Evolutionary conservation across 1,139 yeast genomes (phyloP), one percentile per base, ranked within the genome.

Genomic region (Saccharomyces hybrid): DNA sequence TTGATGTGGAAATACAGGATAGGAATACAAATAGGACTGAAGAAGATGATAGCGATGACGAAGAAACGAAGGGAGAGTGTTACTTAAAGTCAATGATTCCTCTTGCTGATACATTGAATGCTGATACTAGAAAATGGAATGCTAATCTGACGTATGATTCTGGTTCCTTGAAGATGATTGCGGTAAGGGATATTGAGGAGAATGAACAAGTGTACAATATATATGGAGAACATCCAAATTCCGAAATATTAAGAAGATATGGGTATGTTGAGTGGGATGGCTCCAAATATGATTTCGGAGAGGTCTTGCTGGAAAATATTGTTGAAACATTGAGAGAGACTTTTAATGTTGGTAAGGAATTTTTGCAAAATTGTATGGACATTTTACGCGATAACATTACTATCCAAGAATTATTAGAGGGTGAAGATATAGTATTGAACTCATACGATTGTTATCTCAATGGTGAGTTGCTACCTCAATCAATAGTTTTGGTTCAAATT

Each of bases 181-280:
- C 96, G 3, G 80, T 81, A 13, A 79, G 78, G 54, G 70, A 74
- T 3, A 91, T 93, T 46, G 56, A 70, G 8, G 72, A 73, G 47
- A 91, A 88, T 1, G 84, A 82, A 26, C 98, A 93, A 66, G 75
- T 93, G 3, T 91, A 80, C 72, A 91, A 91, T 70, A 86, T 91
- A 0, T 93, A 93, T 68, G 95, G 97, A 2, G 95, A 89, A 52
- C 84, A 88, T 60, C 95, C 98, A 27, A 91, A 91, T 68, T 76
- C 93, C 32, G 98, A 93, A 64, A 77, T 93, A 41, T 75, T 93
- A 55, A 80, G 99, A 63, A 78, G 96, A 54, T 93, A 91, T 62
- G 99, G 99, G 0, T 93, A 88, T 64, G 95, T 88, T 25, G 97
- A 93, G 69, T 70, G 75, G 56, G 77, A 77, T 9, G 91, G 91